These are phyloP conservation scores for Krasilnikovozyma curviuscula DNA, from an alignment of 768 basidiomycete genomes.

Conservation along the genomic window DNA sequence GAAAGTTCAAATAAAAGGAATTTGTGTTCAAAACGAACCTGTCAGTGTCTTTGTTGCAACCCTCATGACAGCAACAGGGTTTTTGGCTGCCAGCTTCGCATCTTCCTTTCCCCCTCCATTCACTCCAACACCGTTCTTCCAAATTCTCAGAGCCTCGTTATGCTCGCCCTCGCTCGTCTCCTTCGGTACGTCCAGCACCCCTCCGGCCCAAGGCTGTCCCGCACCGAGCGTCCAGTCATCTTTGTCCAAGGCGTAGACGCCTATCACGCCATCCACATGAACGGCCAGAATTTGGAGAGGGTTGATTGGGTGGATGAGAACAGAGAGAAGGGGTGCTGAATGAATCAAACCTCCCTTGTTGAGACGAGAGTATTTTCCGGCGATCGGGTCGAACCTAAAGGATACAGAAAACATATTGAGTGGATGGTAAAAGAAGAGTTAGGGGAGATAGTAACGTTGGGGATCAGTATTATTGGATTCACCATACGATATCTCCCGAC, in stretches of 20 bases:
- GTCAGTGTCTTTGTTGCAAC: no score
- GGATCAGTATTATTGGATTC: background rate
- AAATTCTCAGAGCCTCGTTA: slow-evolving; percentile 16
- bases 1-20: no score
- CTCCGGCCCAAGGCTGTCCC: background rate
- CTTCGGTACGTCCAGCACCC: no score
- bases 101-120: slow-evolving; percentile 13
- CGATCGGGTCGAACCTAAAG: slow-evolving; percentile 13
- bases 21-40: no score
- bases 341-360: slow-evolving; percentile 27
- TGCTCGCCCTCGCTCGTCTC: no score
- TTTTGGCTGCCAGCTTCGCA: slow-evolving; percentile 20
- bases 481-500: slow-evolving; percentile 93
- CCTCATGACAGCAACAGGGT: slow-evolving; percentile 23
- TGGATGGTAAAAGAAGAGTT: slow-evolving; percentile 29
- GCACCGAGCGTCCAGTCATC: slow-evolving; percentile 21
- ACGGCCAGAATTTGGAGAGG: slow-evolving; percentile 16
- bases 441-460: slow-evolving; percentile 40
- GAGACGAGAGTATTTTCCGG: slow-evolving; percentile 22
- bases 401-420: background rate
- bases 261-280: slow-evolving; percentile 17
- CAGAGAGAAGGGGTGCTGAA: slow-evolving; percentile 17
- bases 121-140: slow-evolving; percentile 22
- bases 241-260: slow-evolving; percentile 15
- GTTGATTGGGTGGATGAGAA: slow-evolving; percentile 14